These are phyloP conservation scores for Myxozyma nipponensis DNA, from an alignment of 805 yeast genomes.

Conservation along the genomic window DNA sequence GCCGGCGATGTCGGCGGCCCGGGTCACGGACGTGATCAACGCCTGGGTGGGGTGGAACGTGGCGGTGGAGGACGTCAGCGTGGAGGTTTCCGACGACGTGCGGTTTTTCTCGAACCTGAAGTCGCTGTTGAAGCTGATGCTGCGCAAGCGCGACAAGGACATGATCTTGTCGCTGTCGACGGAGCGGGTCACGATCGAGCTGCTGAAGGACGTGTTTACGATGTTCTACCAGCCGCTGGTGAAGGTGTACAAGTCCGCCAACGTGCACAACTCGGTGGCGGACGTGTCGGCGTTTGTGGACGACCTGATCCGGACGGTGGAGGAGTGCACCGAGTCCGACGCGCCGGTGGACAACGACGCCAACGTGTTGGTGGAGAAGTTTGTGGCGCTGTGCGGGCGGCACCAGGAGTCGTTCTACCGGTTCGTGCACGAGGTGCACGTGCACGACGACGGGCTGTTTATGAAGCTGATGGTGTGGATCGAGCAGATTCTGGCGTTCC, in stretches of 20 bases:
- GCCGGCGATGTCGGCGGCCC: conserved; percentile 23
- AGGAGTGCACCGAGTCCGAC: conserved; percentile 46
- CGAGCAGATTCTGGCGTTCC: conserved; percentile 56
- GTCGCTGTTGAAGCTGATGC: conserved; percentile 57
- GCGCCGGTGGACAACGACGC: conserved; percentile 51
- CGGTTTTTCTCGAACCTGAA: conserved; percentile 39
- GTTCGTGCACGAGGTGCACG: conserved; percentile 77
- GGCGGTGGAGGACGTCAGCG: conserved; percentile 33
- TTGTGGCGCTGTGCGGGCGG: conserved; percentile 60
- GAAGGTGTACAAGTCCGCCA: conserved; percentile 60
- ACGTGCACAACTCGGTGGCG: conserved; percentile 60
- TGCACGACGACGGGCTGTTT: conserved; percentile 72
- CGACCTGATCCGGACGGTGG: conserved; percentile 60
- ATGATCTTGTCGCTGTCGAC: conserved; percentile 46
- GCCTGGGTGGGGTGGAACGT: conserved; percentile 37
- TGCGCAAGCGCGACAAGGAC: conserved; percentile 72
- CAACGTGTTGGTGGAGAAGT: conserved; percentile 60
- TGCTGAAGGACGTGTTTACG: conserved; percentile 68
- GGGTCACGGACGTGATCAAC: conserved; percentile 33
- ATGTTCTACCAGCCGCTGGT: conserved; percentile 73
- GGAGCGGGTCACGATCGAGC: conserved; percentile 70
- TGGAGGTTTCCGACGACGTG: conserved; percentile 19
- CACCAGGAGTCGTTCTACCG: conserved; percentile 70
- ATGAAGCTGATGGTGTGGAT: conserved; percentile 72
- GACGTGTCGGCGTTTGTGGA: conserved; percentile 61